These are phyloP conservation scores for Pseudocohnilembus persalinus DNA, from an alignment of 169 alveolate species.

Conservation along the genomic window DNA sequence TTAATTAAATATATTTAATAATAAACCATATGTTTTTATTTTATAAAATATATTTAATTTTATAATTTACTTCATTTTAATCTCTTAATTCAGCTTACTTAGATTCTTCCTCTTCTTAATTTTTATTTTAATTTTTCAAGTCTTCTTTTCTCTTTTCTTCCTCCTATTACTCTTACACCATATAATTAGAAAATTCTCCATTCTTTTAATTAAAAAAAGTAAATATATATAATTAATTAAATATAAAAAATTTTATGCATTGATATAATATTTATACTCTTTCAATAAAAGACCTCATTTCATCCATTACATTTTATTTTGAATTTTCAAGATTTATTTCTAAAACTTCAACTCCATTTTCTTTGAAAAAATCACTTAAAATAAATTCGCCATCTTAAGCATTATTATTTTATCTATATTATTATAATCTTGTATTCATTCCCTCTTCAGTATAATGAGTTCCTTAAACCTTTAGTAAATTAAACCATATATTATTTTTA, in stretches of 20 bases:
- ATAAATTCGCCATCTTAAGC: constrained; percentile 59
- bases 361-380: constrained; percentile 58
- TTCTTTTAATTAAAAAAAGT: constrained; percentile 14
- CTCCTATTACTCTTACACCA: constrained; percentile 42
- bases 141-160: constrained; percentile 55
- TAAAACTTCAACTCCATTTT: constrained; percentile 41
- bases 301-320: constrained; percentile 41
- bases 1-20: no score
- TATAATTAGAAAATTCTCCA: constrained; percentile 38
- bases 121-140: constrained; percentile 36
- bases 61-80: constrained; percentile 25
- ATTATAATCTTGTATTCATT: constrained; percentile 63
- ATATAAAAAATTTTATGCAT: no score
- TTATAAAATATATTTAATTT: no score
- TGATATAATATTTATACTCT: constrained; percentile 39
- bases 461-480: constrained; percentile 52
- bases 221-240: no score
- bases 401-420: constrained; percentile 61
- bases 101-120: neutral
- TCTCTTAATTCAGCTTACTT: constrained; percentile 17
- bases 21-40: no score
- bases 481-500: constrained; percentile 21
- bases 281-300: constrained; percentile 52
- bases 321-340: constrained; percentile 29
- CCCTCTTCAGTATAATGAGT: constrained; percentile 68